phyloP scores from a whole-genome alignment of 2,329 filamentous ascomycete species.

The Exophiala spinifera region DNA sequence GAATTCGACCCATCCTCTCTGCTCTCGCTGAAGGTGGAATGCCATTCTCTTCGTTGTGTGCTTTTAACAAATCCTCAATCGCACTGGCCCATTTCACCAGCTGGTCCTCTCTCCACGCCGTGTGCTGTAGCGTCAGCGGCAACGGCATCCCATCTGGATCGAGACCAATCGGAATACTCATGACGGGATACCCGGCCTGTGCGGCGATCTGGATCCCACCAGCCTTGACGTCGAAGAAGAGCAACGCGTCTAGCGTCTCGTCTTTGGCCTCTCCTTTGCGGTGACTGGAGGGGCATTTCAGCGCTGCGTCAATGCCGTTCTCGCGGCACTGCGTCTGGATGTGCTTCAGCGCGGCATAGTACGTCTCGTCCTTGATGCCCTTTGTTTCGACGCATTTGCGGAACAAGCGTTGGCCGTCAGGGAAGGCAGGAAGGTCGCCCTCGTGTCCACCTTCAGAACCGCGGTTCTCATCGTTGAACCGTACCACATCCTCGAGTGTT shows the following conservation, averaged over 20 bases:
- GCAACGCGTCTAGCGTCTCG: constrained; percentile 30
- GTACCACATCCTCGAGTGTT: constrained; percentile 26
- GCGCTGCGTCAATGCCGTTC: constrained; percentile 33
- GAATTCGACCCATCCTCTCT: constrained; percentile 19
- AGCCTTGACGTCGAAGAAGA: constrained; percentile 33
- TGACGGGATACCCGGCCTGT: constrained; percentile 35
- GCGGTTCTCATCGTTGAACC: constrained; percentile 24
- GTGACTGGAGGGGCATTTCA: constrained; percentile 14
- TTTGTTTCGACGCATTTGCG: constrained; percentile 17
- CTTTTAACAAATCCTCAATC: constrained; percentile 32
- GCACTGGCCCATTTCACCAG: constrained; percentile 35
- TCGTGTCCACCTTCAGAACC: constrained; percentile 28
- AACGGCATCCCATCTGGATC: constrained; percentile 31
- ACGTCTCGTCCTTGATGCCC: constrained; percentile 30
- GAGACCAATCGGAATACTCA: constrained; percentile 33
- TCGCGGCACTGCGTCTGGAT: constrained; percentile 30
- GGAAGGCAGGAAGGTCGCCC: constrained; percentile 31
- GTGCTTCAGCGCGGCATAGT: constrained; percentile 30
- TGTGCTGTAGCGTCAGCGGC: constrained; percentile 31
- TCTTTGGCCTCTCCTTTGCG: not conserved
- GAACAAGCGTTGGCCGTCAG: constrained; percentile 29
- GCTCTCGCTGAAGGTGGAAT: constrained; percentile 2
- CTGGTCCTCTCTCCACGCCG: constrained; percentile 32
- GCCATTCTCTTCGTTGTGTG: constrained; percentile 1
- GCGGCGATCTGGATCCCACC: constrained; percentile 35